Base-by-base conservation (phyloP, 2,329 filamentous ascomycete genomes). In the Pestalotiopsis sp. region DNA sequence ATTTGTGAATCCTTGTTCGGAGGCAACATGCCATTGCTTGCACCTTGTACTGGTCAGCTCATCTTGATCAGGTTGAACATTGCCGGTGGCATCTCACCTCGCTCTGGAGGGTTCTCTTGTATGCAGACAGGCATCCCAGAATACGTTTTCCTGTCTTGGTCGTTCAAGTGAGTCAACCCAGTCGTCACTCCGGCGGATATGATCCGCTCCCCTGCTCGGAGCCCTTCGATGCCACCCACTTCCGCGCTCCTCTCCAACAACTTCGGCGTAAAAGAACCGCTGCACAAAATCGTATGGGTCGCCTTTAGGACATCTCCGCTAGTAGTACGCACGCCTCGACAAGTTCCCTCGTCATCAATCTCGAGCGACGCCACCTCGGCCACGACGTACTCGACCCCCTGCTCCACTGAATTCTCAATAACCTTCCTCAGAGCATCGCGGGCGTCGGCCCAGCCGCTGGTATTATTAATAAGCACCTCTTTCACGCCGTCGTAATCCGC, bases 381-480 rank as follows among this genome's bases (percentile, higher is more conserved):
- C 0, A 81, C 82, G 11, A 89, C 81, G 68, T 91, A 91, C 75
- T 85, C 84, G 70, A 91, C 89, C 0, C 90, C 89, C 6, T 87
- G 75, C 62, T 84, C 81, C 4, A 91, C 73, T 14, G 82, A 82
- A 68, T 81, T 81, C 52, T 84, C 82, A 1, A 87, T 90, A 6
- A 90, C 82, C 1, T 85, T 86, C 64, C 81, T 77, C 69, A 91
- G 75, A 38, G 84, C 83, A 71, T 90, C 87, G 2, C 86, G 87
- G 2, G 90, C 89, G n/a, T 87, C 87, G 5, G 84, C 89, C 87
- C 88, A 91, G 1, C 89, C 89, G 75, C 88, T 89, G 36, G 84
- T 86, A 72, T 83, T 85, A 80, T 91, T 91, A 58, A 91, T 79
- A 14, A 90, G 80, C 2, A 91, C 87, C 72, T 89, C 86, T 72